These are phyloP conservation scores for Groenewaldozyma sp. DNA, from an alignment of 1,139 yeast genomes.

Conservation along the genomic window DNA sequence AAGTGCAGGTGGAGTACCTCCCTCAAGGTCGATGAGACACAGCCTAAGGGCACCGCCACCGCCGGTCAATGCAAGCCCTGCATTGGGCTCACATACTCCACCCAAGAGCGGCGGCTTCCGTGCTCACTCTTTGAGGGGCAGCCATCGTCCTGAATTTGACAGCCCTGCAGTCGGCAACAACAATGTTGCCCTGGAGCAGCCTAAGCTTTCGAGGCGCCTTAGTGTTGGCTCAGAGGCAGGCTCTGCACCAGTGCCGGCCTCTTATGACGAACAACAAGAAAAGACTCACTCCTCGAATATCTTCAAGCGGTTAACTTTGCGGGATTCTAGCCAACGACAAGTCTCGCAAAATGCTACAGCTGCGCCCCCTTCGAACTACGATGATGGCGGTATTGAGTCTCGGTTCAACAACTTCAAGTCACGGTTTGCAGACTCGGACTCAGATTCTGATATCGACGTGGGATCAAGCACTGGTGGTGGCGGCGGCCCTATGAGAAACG, in stretches of 20 bases:
- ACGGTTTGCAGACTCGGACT: conserved; percentile 30
- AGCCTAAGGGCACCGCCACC: too few relatives aligned
- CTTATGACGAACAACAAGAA: too few relatives aligned
- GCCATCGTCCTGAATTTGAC: background rate
- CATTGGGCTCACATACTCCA: too few relatives aligned
- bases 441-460: conserved; percentile 22
- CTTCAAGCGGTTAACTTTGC: conserved; percentile 6
- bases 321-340: conserved; percentile 2
- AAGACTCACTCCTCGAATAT: conserved; percentile 1
- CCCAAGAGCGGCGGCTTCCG: too few relatives aligned
- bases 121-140: background rate
- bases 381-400: background rate
- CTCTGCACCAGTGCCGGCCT: too few relatives aligned
- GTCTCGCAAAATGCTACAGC: background rate
- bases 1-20: background rate
- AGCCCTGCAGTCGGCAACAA: background rate
- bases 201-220: background rate
- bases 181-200: background rate
- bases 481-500: too few relatives aligned
- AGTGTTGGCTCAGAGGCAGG: background rate
- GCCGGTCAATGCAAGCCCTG: too few relatives aligned
- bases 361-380: conserved; percentile 6
- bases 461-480: too few relatives aligned
- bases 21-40: too few relatives aligned
- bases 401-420: conserved; percentile 19